A percentile compares a stretch with the other conserved stretches of the same genome.
phyloP scores from a whole-genome alignment of 108 stramenopile genomes.

The Fragilariopsis cylindrus region DNA sequence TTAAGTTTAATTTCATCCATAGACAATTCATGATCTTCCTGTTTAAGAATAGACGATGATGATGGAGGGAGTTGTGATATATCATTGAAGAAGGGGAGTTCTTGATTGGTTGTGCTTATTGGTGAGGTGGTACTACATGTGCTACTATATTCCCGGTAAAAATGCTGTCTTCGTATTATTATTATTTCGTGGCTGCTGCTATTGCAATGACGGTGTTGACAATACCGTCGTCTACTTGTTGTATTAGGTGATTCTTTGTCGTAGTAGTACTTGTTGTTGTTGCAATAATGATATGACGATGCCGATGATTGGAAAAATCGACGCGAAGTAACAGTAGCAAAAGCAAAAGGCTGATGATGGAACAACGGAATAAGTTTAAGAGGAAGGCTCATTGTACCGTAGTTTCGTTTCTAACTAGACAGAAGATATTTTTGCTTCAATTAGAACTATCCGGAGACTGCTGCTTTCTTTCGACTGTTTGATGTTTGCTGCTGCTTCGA shows the following conservation, averaged over 20 bases:
- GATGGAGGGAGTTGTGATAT: conserved; percentile 8
- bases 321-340: background rate
- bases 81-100: conserved; percentile 12
- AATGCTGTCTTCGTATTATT: background rate
- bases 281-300: conserved; percentile 4
- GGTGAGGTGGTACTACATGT: too few relatives aligned
- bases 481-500: too few relatives aligned
- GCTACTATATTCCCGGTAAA: too few relatives aligned
- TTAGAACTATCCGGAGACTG: background rate
- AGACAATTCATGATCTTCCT: conserved; percentile 15
- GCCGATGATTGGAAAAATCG: background rate
- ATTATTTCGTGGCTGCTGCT: background rate
- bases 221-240: too few relatives aligned
- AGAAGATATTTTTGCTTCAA: background rate
- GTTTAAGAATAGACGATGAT: conserved; percentile 25
- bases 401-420: background rate
- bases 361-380: background rate
- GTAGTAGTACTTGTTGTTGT: too few relatives aligned
- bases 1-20: conserved; percentile 17
- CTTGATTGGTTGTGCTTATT: background rate
- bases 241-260: too few relatives aligned
- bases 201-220: too few relatives aligned
- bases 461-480: background rate
- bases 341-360: background rate
- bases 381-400: too few relatives aligned